Base-by-base conservation (phyloP, 2,329 filamentous ascomycete species). In the Colletotrichum sp. region DNA sequence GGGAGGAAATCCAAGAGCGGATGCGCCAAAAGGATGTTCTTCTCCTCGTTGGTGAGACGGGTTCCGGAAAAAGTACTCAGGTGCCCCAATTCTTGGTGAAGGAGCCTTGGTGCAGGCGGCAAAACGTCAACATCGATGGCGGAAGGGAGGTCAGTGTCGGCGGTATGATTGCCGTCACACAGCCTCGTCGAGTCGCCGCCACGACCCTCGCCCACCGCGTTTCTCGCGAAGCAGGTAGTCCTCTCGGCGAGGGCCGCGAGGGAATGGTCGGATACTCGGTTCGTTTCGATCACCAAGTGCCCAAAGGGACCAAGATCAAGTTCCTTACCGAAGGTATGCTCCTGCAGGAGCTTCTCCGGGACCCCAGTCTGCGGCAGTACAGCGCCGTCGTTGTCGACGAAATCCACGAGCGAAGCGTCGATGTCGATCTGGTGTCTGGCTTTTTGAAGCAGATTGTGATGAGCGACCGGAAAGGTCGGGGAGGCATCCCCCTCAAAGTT, bases 301-400 rank as follows among this genome's bases (percentile, higher is more conserved):
- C 95, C n/a, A 91, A 91, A 24, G 93, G 92, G n/a, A 95, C 95
- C 6, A 93, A 91, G 81, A 94, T 99, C 85, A 99, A 99, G 82
- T 99, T 96, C 80, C 87, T 99, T 78, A 99, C 97, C 0, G 98
- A 99, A 84, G 97, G 97, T 80, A 99, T 98, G 93, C 88, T 99
- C 68, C 89, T 99, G 16, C 96, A 99, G 83, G 98, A 99, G 84
- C 93, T 99, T 84, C 85, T 99, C 76, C 91, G 94, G 69, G 97
- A 99, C 83, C 95, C 95, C 2, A 89, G 93, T 81, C 89, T 99
- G 81, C 91, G 90, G 36, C 93, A 95, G 82, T 99, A 99, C 83
- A 98, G 95, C 81, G 96, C 94, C 5, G 90, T 99, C 1, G 90
- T 99, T 21, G 95, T 99, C 9, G 97, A 99, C 85, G 97, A 99